Base-by-base conservation (phyloP, 1,139 yeast species). In the Insectozyma bohioensis region DNA sequence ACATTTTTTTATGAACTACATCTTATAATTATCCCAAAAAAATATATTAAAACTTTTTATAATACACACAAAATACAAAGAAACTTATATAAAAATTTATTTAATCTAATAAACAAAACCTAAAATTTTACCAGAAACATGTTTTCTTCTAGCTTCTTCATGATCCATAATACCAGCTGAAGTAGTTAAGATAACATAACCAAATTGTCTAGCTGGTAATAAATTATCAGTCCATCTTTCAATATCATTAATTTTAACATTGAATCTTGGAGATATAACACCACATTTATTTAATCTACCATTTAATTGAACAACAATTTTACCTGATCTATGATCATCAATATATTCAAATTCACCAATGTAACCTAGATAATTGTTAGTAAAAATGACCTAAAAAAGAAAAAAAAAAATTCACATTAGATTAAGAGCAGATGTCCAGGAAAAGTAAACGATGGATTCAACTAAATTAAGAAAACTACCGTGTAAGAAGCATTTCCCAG, bases 131-230 rank as follows among this genome's bases (percentile, higher is more conserved):
- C 97, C 97, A 55, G 97, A 87, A 56, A 90, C 97, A 72, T 92
- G 97, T 85, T 92, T 92, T 83, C 97, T 85, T 82, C 97, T 88
- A 57, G 98, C 98, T 78, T 92, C 98, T 77, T 92, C 98, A 76
- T 92, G 98, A 78, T 92, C 97, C 96, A 92, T 88, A 58, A 92
- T 92, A 74, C 98, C 98, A 58, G 97, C 96, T 58, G 98, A 92
- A 56, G 98, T 92, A 68, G 98, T 90, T 63, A 90, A 80, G 67
- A 90, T 85, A 61, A 90, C 90, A 75, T 75, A 88, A 75, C 97
- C 97, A 61, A 90, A 90, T 73, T 90, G 97, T 84, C 97, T 87
- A 49, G 97, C 95, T 62, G 97, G 97, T 63, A 90, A 78, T 65
- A 90, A 81, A 80, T 87, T 88, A 67, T 81, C 95, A 56, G 95